Conservation (phyloP, 2,329 filamentous ascomycete species). For the Fusarium nanum region DNA sequence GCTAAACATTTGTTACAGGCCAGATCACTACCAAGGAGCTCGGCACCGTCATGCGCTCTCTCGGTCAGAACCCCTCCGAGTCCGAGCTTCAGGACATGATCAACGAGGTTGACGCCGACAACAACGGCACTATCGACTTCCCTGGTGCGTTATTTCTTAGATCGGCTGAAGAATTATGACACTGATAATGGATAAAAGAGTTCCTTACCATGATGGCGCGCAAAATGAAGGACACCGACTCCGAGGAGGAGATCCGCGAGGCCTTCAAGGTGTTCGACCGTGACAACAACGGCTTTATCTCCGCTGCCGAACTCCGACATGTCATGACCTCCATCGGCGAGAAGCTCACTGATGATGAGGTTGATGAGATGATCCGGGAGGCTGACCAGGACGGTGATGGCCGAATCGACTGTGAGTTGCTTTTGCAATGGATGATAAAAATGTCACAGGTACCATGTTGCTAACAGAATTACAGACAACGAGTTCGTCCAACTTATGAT, state of each 20-base stretch:
- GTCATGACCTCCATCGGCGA: slow-evolving; percentile 94
- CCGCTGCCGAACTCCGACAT: slow-evolving; percentile 85
- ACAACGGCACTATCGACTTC: slow-evolving; percentile 93
- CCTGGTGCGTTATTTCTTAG: slow-evolving; percentile 70
- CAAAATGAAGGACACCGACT: slow-evolving; percentile 95
- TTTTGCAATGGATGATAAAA: background rate
- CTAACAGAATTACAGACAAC: slow-evolving; percentile 71
- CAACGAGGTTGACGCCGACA: slow-evolving; percentile 92
- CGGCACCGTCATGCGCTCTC: slow-evolving; percentile 89
- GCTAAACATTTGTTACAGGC: slow-evolving; percentile 62
- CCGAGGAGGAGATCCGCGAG: slow-evolving; percentile 89
- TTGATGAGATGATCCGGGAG: slow-evolving; percentile 93
- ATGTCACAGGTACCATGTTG: background rate
- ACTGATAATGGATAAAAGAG: slow-evolving; percentile 63
- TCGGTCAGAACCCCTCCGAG: slow-evolving; percentile 90
- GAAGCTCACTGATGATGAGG: slow-evolving; percentile 90
- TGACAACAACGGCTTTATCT: slow-evolving; percentile 93
- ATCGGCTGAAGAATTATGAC: background rate
- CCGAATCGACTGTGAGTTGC: slow-evolving; percentile 81
- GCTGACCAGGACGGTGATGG: slow-evolving; percentile 91
- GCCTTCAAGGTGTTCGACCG: slow-evolving; percentile 92
- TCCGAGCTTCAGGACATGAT: slow-evolving; percentile 94
- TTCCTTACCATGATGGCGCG: slow-evolving; percentile 94
- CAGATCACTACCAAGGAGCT: slow-evolving; percentile 94
- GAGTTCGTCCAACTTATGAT: slow-evolving; percentile 96